Percentiles rank a stretch among this genome's conserved stretches.
phyloP scores from a whole-genome alignment of 2,329 filamentous ascomycete species.

The Mycosphaerelloides madeirae region DNA sequence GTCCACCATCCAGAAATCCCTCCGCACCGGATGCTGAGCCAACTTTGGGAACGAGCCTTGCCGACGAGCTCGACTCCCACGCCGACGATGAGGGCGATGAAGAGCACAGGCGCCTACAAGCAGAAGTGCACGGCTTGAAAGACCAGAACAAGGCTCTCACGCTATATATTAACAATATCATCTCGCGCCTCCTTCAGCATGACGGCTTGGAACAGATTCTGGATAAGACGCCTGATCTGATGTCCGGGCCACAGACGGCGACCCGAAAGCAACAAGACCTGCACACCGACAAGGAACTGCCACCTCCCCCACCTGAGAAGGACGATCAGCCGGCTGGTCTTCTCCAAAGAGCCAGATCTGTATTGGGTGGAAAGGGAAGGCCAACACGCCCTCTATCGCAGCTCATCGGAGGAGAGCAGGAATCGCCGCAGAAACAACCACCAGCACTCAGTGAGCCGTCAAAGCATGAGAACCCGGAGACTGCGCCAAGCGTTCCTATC shows the following conservation, averaged over 20 bases:
- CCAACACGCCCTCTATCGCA: slow-evolving; percentile 33
- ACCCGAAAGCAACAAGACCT: slow-evolving; percentile 15
- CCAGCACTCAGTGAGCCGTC: slow-evolving; percentile 25
- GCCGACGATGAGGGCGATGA: slow-evolving; percentile 55
- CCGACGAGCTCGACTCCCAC: slow-evolving; percentile 77
- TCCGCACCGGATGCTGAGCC: slow-evolving; percentile 4
- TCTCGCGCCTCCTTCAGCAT: slow-evolving; percentile 87
- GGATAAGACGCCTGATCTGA: slow-evolving; percentile 67
- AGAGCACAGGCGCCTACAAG: slow-evolving; percentile 64
- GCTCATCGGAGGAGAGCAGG: slow-evolving; percentile 8
- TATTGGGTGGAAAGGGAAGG: slow-evolving; percentile 41
- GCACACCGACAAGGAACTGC: slow-evolving; percentile 76
- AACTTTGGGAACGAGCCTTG: slow-evolving; percentile 58
- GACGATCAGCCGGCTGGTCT: slow-evolving; percentile 48
- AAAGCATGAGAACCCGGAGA: slow-evolving; percentile 57
- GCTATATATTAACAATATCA: slow-evolving; percentile 98
- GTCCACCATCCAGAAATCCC: slow-evolving; percentile 42
- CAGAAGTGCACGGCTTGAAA: slow-evolving; percentile 72
- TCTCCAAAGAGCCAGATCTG: slow-evolving; percentile 57
- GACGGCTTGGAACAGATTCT: slow-evolving; percentile 93
- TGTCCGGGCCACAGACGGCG: slow-evolving; percentile 40
- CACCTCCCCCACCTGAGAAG: slow-evolving; percentile 62
- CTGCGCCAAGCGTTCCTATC: slow-evolving; percentile 72
- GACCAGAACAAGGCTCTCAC: slow-evolving; percentile 97
- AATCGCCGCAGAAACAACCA: slow-evolving; percentile 10